Base-by-base conservation (phyloP, 1,139 yeast species). In the Pichia sp. region DNA sequence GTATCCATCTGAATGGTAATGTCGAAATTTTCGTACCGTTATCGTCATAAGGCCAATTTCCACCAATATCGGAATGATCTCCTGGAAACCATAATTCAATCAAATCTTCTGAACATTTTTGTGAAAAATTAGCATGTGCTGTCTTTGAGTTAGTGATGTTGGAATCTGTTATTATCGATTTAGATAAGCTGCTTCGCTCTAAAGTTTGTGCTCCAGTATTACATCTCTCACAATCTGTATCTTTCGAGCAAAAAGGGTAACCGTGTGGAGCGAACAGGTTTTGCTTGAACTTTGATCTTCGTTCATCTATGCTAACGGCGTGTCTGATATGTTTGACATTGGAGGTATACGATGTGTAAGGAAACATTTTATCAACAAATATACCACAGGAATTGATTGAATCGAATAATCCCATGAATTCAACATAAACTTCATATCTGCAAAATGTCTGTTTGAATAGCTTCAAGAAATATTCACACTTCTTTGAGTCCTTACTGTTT, bases 361-460 rank as follows among this genome's bases (percentile, higher is more conserved):
- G 84, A 47, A 78, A 79, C 52, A 74, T 52, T 36, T 74, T 57
- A 52, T 78, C 83, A 38, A 74, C 62, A 3, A 78, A 47, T 8
- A 77, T 50, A 0, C 85, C 85, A 17, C 78, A 77, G 0, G 84
- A 77, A 51, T 77, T 77, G 17, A 79, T 76, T 0, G 83, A 73
- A 58, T 79, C 86, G 69, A 80, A 79, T 24, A 79, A 57, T 0
- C 84, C 85, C 69, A 79, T 71, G 45, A 77, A 76, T 48, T 71
- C 69, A 35, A 79, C 66, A 8, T 53, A 53, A 2, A 75, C 71
- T 1, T 61, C 53, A 2, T 59, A 55, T 33, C 75, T 60, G 28
- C 77, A 68, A 51, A 77, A 77, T 0, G 77, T 72, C 38, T 61
- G 63, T 47, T 65, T 70, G 54, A 76, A 77, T 46, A 74, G 79